Evolutionary conservation across 73 alveolate species (phyloP).

Genomic region (Paramecium biaurelia): DNA sequence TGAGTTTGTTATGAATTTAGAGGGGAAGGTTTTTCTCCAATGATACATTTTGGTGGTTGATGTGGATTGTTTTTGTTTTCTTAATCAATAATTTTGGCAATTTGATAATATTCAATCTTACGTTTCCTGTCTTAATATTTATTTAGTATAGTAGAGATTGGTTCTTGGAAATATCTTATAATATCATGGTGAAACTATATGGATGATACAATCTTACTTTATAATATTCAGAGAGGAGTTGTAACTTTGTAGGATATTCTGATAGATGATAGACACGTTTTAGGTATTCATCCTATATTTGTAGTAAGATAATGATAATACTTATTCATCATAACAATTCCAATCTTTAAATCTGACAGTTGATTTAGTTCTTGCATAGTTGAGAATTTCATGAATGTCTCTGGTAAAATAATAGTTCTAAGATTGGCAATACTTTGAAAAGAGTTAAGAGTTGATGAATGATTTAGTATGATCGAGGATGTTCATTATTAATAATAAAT

Average conservation of each 20-base stretch:
- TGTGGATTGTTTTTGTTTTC: too few species aligned
- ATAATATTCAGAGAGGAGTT: conserved; percentile 43
- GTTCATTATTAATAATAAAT: neutral
- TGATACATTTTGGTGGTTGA: too few species aligned
- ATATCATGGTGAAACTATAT: conserved; percentile 41
- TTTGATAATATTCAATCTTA: too few species aligned
- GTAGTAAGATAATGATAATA: neutral
- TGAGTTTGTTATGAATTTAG: too few species aligned
- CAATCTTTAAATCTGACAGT: neutral
- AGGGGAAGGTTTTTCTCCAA: too few species aligned
- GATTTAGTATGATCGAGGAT: neutral
- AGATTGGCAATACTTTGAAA: neutral
- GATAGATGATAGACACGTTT: neutral
- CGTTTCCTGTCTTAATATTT: conserved; percentile 32
- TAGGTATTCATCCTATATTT: conserved; percentile 19
- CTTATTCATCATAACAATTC: neutral
- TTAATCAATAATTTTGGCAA: too few species aligned
- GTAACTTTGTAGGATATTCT: conserved; percentile 35
- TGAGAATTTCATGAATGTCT: neutral
- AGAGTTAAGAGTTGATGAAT: neutral
- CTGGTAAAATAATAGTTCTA: neutral
- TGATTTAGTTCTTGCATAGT: neutral
- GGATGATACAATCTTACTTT: neutral
- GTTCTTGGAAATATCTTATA: conserved; percentile 12
- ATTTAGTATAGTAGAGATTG: neutral